These are phyloP conservation scores for Geotrichum candidum DNA, from an alignment of 1,139 yeast species.

Conservation along the genomic window DNA sequence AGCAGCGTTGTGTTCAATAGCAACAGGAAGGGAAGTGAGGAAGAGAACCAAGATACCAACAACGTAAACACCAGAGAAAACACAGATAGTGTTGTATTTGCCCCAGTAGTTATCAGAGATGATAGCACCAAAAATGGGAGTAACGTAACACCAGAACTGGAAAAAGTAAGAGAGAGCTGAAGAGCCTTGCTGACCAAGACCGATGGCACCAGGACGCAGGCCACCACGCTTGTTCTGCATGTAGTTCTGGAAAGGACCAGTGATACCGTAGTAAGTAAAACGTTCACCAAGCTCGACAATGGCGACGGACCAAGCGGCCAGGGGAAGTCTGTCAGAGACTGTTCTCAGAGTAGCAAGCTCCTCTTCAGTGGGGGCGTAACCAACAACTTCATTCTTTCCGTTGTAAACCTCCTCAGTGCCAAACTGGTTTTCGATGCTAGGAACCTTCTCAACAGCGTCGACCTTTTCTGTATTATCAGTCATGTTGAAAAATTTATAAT, in stretches of 20 bases:
- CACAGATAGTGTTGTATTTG: slow-evolving; percentile 61
- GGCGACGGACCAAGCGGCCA: slow-evolving; percentile 67
- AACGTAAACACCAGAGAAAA: slow-evolving; percentile 55
- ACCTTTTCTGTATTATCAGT: not conserved
- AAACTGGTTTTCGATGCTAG: not conserved
- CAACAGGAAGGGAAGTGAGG: slow-evolving; percentile 64
- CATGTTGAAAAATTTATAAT: not conserved
- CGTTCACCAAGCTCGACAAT: slow-evolving; percentile 77
- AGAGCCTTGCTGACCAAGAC: slow-evolving; percentile 58
- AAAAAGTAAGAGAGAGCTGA: slow-evolving; percentile 51
- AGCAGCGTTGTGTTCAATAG: slow-evolving; percentile 45
- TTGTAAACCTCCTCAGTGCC: slow-evolving; percentile 15
- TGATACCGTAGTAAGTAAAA: slow-evolving; percentile 72
- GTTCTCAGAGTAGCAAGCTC: slow-evolving; percentile 45
- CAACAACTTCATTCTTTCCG: slow-evolving; percentile 19
- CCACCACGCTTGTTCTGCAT: slow-evolving; percentile 46
- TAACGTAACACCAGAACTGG: slow-evolving; percentile 32
- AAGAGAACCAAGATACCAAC: slow-evolving; percentile 59
- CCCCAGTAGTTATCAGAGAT: slow-evolving; percentile 72
- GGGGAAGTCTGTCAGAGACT: slow-evolving; percentile 41
- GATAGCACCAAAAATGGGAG: slow-evolving; percentile 75
- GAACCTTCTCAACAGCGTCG: not conserved
- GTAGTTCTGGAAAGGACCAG: slow-evolving; percentile 72
- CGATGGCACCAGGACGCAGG: slow-evolving; percentile 53
- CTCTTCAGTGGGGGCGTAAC: slow-evolving; percentile 39